phyloP scores from a whole-genome alignment of 2,329 filamentous ascomycete species.

The Verticillium tricorpus region DNA sequence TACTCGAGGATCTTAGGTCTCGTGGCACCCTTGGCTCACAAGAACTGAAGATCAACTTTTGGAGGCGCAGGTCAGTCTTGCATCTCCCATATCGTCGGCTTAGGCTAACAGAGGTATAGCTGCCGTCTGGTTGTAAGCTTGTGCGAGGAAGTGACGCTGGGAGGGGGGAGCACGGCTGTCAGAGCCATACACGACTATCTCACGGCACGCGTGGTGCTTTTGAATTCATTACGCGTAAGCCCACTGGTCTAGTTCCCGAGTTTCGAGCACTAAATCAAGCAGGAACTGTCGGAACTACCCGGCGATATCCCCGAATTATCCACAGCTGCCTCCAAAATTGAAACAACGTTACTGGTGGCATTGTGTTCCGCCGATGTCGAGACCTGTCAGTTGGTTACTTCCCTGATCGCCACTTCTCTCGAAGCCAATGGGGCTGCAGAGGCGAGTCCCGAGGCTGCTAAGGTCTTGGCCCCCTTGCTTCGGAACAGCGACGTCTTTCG shows the following conservation, averaged over 20 bases:
- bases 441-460: conserved; percentile 42
- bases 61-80: conserved; percentile 45
- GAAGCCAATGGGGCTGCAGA: conserved; percentile 56
- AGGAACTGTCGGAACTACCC: conserved; percentile 52
- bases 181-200: conserved; percentile 51
- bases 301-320: conserved; percentile 52
- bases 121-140: conserved; percentile 41
- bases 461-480: conserved; percentile 47
- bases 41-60: conserved; percentile 40
- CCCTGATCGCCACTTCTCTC: conserved; percentile 57
- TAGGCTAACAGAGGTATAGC: conserved; percentile 18
- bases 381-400: conserved; percentile 59
- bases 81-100: neutral
- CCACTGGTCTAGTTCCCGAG: neutral
- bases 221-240: conserved; percentile 46
- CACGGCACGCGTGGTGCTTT: conserved; percentile 47
- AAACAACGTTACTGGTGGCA: conserved; percentile 58
- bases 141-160: conserved; percentile 41
- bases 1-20: conserved; percentile 29
- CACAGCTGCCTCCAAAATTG: conserved; percentile 49
- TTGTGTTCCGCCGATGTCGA: conserved; percentile 63
- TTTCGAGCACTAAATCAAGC: neutral
- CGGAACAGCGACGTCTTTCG: conserved; percentile 57
- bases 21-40: conserved; percentile 30
- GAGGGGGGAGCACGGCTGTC: conserved; percentile 38